Base-by-base conservation (phyloP, 768 basidiomycete genomes). In the Leucosporidium yakuticum region DNA sequence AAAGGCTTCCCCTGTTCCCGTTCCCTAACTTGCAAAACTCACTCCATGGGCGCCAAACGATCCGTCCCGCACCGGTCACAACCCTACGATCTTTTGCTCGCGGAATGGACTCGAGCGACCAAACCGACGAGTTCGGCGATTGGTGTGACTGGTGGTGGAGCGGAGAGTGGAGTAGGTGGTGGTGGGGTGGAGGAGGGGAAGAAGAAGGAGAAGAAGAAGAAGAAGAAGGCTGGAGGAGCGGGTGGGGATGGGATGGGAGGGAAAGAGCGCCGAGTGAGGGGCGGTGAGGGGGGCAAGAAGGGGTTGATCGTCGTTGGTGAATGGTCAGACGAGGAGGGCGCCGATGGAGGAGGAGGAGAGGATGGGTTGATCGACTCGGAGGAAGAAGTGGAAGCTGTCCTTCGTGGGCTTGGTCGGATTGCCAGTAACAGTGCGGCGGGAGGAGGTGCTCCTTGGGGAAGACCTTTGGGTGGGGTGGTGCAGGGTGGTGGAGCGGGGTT, bases 1-100 rank as follows among this genome's bases (percentile, higher is more conserved):
- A 96, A 96, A 79, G 84, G 84, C 54, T 81, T 91, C 11, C 92
- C 91, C 0, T 99, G 95, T 77, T 91, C 92, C 19, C 89, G 95
- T 32, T 92, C 92, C 11, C 84, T 99, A 48, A 97, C 95, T 0
- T 99, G 95, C 82, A 99, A 99, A 79, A 91, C 95, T 8, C 95
- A 99, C 77, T 88, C 91, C 3, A 95, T 99, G 88, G 91, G 91
- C 20, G 89, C 91, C 17, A 99, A 99, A 79, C 88, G 95, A 23
- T 85, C 89, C 14, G 94, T 99, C 1, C 84, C 85, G 69, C 91
- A 91, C 44, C 90, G 95, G 6, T 89, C 90, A 1, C 84, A 87
- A 62, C 78, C 80, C 11, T 98, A 91, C 76, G 93, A 96, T 75
- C 87, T 88, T 53, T 84, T 99, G 5, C 83, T 94, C 23, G 83